These are phyloP conservation scores for Fusarium continuum DNA, from an alignment of 2,329 filamentous ascomycete genomes.

Conservation along the genomic window DNA sequence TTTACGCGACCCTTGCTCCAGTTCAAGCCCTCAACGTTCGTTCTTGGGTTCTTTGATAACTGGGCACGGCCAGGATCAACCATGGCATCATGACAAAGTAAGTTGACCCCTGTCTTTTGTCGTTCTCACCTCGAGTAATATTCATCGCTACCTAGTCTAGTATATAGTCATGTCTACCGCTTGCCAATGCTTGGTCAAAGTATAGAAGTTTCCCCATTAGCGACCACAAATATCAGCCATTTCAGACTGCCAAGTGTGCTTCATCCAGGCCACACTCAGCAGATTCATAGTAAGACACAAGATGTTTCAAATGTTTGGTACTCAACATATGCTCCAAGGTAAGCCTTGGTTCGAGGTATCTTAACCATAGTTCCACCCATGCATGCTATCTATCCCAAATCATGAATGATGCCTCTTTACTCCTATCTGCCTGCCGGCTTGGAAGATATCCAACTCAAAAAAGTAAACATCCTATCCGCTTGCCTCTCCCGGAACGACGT, in stretches of 20 bases:
- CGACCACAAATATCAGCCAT: no score
- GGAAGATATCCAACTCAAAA: slow-evolving; percentile 18
- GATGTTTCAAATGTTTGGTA: neutral
- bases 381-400: slow-evolving; percentile 29
- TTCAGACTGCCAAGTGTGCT: no score
- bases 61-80: neutral
- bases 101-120: no score
- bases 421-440: slow-evolving; percentile 19
- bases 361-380: slow-evolving; percentile 30
- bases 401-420: slow-evolving; percentile 35
- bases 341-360: slow-evolving; percentile 31
- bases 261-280: neutral
- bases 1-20: neutral
- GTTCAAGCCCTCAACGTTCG: neutral
- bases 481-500: slow-evolving; percentile 16
- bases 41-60: neutral
- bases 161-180: no score
- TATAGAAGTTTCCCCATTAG: no score
- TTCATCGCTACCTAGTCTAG: no score
- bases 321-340: neutral
- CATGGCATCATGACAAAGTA: no score
- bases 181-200: no score
- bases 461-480: slow-evolving; percentile 7
- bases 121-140: no score
- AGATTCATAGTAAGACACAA: neutral